Conservation (phyloP, 2,329 filamentous ascomycete species). For the Microdochium trichocladiopsis region DNA sequence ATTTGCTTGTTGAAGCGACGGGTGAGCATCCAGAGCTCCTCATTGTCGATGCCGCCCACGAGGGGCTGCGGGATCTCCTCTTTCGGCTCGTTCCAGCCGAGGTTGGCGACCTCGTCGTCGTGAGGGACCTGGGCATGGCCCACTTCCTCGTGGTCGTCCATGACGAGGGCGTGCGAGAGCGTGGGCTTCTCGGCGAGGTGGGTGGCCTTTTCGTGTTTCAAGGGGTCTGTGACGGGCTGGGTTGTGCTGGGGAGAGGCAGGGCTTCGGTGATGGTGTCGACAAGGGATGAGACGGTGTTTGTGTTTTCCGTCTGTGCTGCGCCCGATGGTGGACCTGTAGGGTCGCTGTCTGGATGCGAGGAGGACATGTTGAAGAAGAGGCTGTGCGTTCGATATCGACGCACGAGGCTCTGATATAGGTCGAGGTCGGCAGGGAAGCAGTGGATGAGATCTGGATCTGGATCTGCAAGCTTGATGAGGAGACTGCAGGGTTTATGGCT, state of each 20-base stretch:
- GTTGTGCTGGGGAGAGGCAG: conserved; percentile 24
- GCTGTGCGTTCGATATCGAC: background rate
- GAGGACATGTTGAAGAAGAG: conserved; percentile 8
- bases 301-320: conserved; percentile 2
- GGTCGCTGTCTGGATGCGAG: conserved; percentile 3
- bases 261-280: conserved; percentile 18
- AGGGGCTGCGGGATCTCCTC: conserved; percentile 50
- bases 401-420: background rate
- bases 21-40: conserved; percentile 66
- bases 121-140: conserved; percentile 36
- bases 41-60: conserved; percentile 62
- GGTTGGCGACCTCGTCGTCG: conserved; percentile 50
- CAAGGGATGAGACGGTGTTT: conserved; percentile 4
- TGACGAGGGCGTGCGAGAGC: conserved; percentile 34
- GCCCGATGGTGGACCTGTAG: background rate
- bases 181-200: conserved; percentile 21
- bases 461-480: background rate
- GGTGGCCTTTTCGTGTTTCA: conserved; percentile 11
- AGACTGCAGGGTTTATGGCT: background rate
- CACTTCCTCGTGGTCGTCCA: conserved; percentile 31
- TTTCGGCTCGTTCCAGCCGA: conserved; percentile 63
- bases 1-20: conserved; percentile 68
- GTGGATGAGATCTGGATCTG: background rate
- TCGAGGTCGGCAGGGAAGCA: background rate
- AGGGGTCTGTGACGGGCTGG: conserved; percentile 19